These are phyloP conservation scores for Cryptococcus amylolentus DNA, from an alignment of 1,284 basidiomycete genomes.

Conservation along the genomic window DNA sequence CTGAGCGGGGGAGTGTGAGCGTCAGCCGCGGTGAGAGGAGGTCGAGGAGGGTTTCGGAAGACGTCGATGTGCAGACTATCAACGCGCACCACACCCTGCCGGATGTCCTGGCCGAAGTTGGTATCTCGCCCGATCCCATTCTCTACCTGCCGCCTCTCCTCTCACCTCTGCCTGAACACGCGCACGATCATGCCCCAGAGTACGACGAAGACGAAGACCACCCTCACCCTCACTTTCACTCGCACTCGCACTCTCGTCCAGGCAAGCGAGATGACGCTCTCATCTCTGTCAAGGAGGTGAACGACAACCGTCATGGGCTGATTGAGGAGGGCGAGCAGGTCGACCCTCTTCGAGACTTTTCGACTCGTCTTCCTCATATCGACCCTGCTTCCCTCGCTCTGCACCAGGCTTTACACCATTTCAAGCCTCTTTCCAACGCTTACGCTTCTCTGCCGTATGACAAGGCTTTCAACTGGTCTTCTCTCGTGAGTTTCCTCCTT, in stretches of 20 bases:
- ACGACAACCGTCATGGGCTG: background rate
- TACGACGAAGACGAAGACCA: constrained; percentile 13
- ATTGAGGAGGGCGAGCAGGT: background rate
- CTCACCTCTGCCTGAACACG: constrained; percentile 56
- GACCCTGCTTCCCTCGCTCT: constrained; percentile 76
- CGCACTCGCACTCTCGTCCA: background rate
- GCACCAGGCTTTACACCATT: constrained; percentile 75
- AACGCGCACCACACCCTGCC: constrained; percentile 10
- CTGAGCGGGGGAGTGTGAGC: background rate
- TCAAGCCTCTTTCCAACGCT: constrained; percentile 59
- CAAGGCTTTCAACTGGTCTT: constrained; percentile 81
- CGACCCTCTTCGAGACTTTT: constrained; percentile 51
- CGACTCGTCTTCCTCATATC: constrained; percentile 73
- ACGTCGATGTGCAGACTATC: constrained; percentile 8
- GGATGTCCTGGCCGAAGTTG: constrained; percentile 15
- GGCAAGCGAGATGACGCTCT: too few relatives aligned
- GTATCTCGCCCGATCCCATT: constrained; percentile 54
- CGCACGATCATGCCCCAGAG: constrained; percentile 30
- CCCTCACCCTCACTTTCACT: background rate
- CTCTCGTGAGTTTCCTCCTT: constrained; percentile 51
- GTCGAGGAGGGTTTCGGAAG: background rate
- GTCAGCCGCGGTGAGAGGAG: background rate
- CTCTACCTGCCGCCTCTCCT: constrained; percentile 76
- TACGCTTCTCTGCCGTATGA: constrained; percentile 66
- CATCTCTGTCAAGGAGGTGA: background rate